Evolutionary conservation across 345 rosid species (phyloP).

Genomic region (Acer negundo): DNA sequence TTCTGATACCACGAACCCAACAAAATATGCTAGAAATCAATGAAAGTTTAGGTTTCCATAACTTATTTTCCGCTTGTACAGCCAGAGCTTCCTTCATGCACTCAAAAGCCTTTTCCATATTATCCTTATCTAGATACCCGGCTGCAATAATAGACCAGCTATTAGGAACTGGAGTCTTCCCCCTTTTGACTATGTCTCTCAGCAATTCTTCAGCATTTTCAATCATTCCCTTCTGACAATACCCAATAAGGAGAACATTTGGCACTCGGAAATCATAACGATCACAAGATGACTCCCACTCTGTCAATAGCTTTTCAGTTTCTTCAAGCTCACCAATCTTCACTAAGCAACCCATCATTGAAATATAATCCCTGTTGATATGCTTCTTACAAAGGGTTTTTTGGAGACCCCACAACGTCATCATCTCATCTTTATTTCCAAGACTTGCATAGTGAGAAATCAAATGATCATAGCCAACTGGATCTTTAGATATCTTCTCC

Average conservation of each 20-base stretch:
- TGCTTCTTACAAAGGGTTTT: slow-evolving; percentile 38
- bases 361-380: slow-evolving; percentile 38
- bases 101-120: slow-evolving; percentile 47
- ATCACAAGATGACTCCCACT: slow-evolving; percentile 42
- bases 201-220: slow-evolving; percentile 45
- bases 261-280: slow-evolving; percentile 49
- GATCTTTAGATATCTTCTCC: slow-evolving; percentile 30
- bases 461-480: slow-evolving; percentile 40
- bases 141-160: slow-evolving; percentile 49
- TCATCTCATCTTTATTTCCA: slow-evolving; percentile 46
- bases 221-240: slow-evolving; percentile 33
- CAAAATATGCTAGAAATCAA: slow-evolving; percentile 36
- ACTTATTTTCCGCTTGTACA: slow-evolving; percentile 27
- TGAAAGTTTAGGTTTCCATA: slow-evolving; percentile 40
- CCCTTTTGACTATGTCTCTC: slow-evolving; percentile 26
- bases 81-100: slow-evolving; percentile 49
- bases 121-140: slow-evolving; percentile 34
- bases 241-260: slow-evolving; percentile 45
- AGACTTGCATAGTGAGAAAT: slow-evolving; percentile 41
- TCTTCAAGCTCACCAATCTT: slow-evolving; percentile 45
- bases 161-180: slow-evolving; percentile 36
- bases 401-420: slow-evolving; percentile 43
- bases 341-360: slow-evolving; percentile 37
- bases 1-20: slow-evolving; percentile 43
- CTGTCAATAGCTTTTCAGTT: slow-evolving; percentile 35